Percentiles rank a stretch among this genome's conserved stretches.
These are phyloP conservation scores for Pichia sp. DNA, from an alignment of 1,139 yeast species.

Conservation along the genomic window DNA sequence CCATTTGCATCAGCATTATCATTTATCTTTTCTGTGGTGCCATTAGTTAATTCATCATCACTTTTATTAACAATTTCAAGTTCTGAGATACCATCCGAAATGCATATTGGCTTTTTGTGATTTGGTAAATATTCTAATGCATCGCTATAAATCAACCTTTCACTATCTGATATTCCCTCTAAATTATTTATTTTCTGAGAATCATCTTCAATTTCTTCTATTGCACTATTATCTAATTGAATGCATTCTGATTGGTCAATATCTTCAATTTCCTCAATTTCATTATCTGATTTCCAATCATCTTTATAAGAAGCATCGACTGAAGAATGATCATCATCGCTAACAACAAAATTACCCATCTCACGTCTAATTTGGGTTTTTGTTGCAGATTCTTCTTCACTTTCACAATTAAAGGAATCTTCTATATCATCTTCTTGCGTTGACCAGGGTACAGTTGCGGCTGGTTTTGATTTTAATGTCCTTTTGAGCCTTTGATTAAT, in stretches of 20 bases:
- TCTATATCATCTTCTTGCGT: conserved; percentile 24
- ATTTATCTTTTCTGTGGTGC: not conserved
- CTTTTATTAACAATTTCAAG: conserved; percentile 1
- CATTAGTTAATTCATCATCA: not conserved
- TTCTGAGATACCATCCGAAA: not conserved
- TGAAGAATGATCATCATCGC: conserved; percentile 15
- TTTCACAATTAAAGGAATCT: conserved; percentile 28
- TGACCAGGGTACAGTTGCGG: conserved; percentile 5
- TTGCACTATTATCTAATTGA: conserved; percentile 11
- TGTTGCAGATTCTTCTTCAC: conserved; percentile 26
- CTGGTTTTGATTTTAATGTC: conserved; percentile 7
- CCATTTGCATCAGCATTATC: too few species aligned
- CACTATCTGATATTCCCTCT: conserved; percentile 40
- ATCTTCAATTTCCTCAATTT: conserved; percentile 17
- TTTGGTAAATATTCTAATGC: conserved; percentile 28
- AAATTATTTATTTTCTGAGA: conserved; percentile 2
- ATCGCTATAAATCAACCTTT: conserved; percentile 16
- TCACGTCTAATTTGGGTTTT: conserved; percentile 25
- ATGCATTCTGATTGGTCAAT: conserved; percentile 17
- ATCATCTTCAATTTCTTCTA: conserved; percentile 20
- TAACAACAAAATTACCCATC: conserved; percentile 24
- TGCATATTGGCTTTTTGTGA: conserved; percentile 1
- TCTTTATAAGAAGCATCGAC: conserved; percentile 15
- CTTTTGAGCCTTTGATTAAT: not conserved
- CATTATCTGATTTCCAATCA: not conserved